Evolutionary conservation across 768 basidiomycete species (phyloP).

Genomic region (Dendrothele bispora): DNA sequence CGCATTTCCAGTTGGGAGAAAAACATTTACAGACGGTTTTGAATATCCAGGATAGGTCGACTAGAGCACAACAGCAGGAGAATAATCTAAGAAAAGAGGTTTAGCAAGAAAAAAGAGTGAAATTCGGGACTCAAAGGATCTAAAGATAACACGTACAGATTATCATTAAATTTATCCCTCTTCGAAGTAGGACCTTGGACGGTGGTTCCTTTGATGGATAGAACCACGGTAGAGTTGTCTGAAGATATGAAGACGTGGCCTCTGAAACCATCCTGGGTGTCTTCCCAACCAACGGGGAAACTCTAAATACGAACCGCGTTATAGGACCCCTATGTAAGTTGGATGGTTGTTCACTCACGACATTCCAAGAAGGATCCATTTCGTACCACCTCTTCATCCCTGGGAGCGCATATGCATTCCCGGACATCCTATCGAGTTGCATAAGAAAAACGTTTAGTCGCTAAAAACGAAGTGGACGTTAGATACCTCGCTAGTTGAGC

Average conservation of each 20-base stretch:
- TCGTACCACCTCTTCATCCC: slow-evolving; percentile 80
- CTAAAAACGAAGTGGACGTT: too few species aligned
- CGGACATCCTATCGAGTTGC: slow-evolving; percentile 54
- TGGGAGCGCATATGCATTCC: slow-evolving; percentile 84
- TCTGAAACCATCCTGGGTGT: slow-evolving; percentile 70
- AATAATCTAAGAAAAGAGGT: slow-evolving; percentile 41
- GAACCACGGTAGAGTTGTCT: slow-evolving; percentile 79
- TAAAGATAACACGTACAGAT: slow-evolving; percentile 46
- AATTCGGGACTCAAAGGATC: background rate
- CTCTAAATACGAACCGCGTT: slow-evolving; percentile 43
- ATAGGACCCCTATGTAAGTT: background rate
- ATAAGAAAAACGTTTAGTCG: background rate
- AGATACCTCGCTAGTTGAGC: slow-evolving; percentile 64
- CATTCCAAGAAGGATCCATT: slow-evolving; percentile 73
- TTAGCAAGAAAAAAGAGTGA: background rate
- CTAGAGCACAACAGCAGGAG: slow-evolving; percentile 92
- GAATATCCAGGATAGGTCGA: slow-evolving; percentile 85
- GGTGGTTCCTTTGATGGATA: slow-evolving; percentile 91
- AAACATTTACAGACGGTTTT: slow-evolving; percentile 89
- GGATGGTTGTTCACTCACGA: slow-evolving; percentile 24
- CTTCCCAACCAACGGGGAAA: slow-evolving; percentile 80
- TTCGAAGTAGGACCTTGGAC: slow-evolving; percentile 82
- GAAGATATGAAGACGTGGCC: slow-evolving; percentile 85
- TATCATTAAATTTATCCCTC: slow-evolving; percentile 94
- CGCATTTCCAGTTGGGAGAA: slow-evolving; percentile 67